Evolutionary conservation across 1,139 yeast species (phyloP).

Genomic region (Diutina catenulata): DNA sequence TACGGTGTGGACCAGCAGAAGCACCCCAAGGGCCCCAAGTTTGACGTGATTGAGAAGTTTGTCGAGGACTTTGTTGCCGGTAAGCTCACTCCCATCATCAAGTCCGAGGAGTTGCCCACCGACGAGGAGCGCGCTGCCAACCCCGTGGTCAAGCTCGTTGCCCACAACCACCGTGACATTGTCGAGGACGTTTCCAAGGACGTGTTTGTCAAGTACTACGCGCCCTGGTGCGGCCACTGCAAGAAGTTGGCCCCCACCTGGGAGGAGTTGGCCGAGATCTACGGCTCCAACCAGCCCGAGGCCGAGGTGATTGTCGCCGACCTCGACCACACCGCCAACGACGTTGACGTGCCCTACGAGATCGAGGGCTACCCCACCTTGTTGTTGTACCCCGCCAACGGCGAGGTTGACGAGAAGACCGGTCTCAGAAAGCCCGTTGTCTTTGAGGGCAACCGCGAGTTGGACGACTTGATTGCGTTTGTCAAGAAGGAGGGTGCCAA

Average conservation of each 20-base stretch:
- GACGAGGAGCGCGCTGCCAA: conserved; percentile 54
- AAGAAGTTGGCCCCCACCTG: conserved; percentile 87
- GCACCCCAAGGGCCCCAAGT: conserved; percentile 30
- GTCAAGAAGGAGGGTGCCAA: conserved; percentile 51
- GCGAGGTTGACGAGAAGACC: conserved; percentile 49
- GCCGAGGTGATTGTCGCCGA: conserved; percentile 66
- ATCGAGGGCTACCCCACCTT: conserved; percentile 92
- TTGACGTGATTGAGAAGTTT: conserved; percentile 39
- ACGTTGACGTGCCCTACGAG: conserved; percentile 54
- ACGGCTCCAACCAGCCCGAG: conserved; percentile 34
- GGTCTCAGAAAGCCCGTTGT: conserved; percentile 52
- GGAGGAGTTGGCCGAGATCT: conserved; percentile 74
- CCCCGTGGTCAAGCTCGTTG: conserved; percentile 72
- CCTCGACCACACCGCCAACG: conserved; percentile 83
- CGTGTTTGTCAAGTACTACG: conserved; percentile 86
- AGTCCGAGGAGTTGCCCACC: conserved; percentile 77
- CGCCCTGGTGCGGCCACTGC: conserved; percentile 99
- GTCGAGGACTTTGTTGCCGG: conserved; percentile 56
- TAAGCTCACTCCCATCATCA: conserved; percentile 58
- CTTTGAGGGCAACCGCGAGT: conserved; percentile 62
- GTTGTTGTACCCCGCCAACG: conserved; percentile 80
- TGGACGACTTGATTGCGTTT: conserved; percentile 61
- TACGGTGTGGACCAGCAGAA: conserved; percentile 49
- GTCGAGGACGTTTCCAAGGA: conserved; percentile 65
- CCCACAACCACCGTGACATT: conserved; percentile 66